phyloP scores from a whole-genome alignment of 805 yeast species.

The Yarrowia divulgata region DNA sequence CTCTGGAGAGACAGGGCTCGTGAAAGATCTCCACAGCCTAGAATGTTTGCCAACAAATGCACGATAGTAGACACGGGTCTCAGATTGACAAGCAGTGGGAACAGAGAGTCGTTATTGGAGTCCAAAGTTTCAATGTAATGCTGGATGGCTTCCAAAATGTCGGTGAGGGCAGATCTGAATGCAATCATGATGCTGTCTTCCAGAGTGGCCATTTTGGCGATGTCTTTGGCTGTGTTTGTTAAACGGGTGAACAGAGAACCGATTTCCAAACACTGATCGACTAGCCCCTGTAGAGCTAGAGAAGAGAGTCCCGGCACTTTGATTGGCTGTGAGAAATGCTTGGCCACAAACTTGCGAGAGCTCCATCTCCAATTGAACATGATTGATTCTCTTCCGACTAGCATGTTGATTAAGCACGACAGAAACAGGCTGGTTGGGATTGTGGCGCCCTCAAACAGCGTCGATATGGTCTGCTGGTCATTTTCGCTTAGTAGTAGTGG shows the following conservation, averaged over 20 bases:
- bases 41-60: constrained; percentile 15
- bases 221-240: not conserved
- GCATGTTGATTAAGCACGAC: constrained; percentile 6
- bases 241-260: constrained; percentile 15
- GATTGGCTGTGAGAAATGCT: constrained; percentile 5
- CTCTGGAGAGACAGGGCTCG: constrained; percentile 3
- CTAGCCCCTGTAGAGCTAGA: not conserved
- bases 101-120: not conserved
- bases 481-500: constrained; percentile 13
- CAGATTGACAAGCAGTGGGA: not conserved
- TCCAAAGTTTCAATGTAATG: constrained; percentile 8
- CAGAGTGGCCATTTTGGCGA: constrained; percentile 4
- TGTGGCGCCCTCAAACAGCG: constrained; percentile 8
- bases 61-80: constrained; percentile 11
- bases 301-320: constrained; percentile 14
- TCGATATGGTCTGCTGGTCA: not conserved
- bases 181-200: constrained; percentile 23
- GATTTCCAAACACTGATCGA: constrained; percentile 1
- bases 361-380: constrained; percentile 18
- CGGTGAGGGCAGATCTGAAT: not conserved
- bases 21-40: constrained; percentile 22
- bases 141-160: constrained; percentile 16
- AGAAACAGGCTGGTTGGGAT: constrained; percentile 21
- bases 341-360: not conserved
- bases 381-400: constrained; percentile 22